phyloP scores from a whole-genome alignment of 345 rosid genomes.

The Eucalyptus lansdowneana region DNA sequence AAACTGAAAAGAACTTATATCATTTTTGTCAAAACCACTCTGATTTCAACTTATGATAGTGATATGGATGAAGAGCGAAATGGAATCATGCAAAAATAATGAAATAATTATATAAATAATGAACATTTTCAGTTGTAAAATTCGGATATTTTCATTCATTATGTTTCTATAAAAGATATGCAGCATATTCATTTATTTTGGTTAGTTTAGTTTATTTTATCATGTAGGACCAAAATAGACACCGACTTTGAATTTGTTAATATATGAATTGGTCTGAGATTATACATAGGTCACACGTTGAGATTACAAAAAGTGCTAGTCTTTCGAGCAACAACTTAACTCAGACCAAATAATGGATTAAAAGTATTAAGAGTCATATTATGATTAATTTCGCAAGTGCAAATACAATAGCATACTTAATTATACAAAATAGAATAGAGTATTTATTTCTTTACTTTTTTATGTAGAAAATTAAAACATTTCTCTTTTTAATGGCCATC shows the following conservation, averaged over 20 bases:
- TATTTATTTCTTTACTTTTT: not conserved
- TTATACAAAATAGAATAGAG: not conserved
- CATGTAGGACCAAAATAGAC: not conserved
- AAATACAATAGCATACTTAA: not conserved
- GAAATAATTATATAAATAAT: not conserved
- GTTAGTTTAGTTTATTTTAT: not conserved
- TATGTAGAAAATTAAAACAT: not conserved
- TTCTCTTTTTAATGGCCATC: no score
- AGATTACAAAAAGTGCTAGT: not conserved
- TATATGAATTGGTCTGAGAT: not conserved
- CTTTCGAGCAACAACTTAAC: not conserved
- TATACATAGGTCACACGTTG: not conserved
- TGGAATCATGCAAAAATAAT: no score
- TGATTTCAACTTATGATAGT: no score
- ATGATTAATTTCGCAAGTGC: not conserved
- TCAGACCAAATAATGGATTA: not conserved
- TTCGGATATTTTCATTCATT: not conserved
- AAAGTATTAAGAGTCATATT: rapidly evolving
- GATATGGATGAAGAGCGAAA: no score
- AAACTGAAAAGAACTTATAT: no score
- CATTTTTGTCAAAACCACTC: no score
- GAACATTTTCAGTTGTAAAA: not conserved
- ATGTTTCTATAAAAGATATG: not conserved
- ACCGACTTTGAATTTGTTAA: no score
- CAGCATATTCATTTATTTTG: not conserved